These are phyloP conservation scores for Arthrobotrys entomopaga DNA, from an alignment of 2,329 filamentous ascomycete species.

Conservation along the genomic window DNA sequence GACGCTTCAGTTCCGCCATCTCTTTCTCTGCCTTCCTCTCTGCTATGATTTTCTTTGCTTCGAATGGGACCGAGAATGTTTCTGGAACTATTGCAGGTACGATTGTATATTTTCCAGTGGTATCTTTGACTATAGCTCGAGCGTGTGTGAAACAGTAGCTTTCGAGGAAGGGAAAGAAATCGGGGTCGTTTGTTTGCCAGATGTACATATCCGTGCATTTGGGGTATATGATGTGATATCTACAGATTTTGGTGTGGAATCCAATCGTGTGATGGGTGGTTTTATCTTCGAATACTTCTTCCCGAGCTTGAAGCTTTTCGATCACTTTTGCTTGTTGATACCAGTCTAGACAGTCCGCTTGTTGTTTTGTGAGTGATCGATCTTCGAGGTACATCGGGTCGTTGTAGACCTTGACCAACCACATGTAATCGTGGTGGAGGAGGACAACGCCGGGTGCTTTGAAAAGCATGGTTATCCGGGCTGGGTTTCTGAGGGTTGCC, in stretches of 20 bases:
- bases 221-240: slow-evolving; percentile 48
- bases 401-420: slow-evolving; percentile 14
- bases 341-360: not conserved
- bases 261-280: slow-evolving; percentile 11
- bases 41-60: slow-evolving; percentile 4
- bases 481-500: slow-evolving; percentile 14
- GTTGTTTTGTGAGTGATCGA: not conserved
- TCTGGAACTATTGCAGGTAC: slow-evolving; percentile 8
- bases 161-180: slow-evolving; percentile 42
- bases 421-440: slow-evolving; percentile 10
- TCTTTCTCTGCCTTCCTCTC: not conserved
- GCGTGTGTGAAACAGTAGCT: slow-evolving; percentile 17
- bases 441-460: slow-evolving; percentile 2
- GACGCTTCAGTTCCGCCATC: not conserved
- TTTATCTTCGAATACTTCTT: slow-evolving; percentile 11
- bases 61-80: slow-evolving; percentile 19
- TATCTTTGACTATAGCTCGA: slow-evolving; percentile 4
- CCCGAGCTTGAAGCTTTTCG: slow-evolving; percentile 3
- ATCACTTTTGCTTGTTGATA: slow-evolving; percentile 6
- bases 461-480: slow-evolving; percentile 43
- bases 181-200: not conserved
- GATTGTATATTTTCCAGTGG: slow-evolving; percentile 14
- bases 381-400: slow-evolving; percentile 23
- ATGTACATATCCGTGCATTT: slow-evolving; percentile 29
- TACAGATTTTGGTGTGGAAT: slow-evolving; percentile 47